Conservation (phyloP, 2,329 filamentous ascomycete genomes). For the Aureobasidium sp. region DNA sequence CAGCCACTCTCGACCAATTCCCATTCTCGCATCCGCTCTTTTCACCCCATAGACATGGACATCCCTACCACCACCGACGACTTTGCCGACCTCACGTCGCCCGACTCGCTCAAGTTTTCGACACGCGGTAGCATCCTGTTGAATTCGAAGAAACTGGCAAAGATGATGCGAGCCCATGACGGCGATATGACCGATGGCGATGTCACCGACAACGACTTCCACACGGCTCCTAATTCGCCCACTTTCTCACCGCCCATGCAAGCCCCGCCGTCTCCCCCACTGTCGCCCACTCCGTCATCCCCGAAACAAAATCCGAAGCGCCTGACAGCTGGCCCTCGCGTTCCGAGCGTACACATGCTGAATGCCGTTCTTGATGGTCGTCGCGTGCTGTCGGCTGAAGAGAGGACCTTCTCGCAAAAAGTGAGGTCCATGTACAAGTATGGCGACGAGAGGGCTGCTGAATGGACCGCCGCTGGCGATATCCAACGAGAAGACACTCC, state of each 20-base stretch:
- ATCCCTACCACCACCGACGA: slow-evolving; percentile 44
- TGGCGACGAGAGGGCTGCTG: slow-evolving; percentile 46
- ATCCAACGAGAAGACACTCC: slow-evolving; percentile 12
- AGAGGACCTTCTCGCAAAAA: slow-evolving; percentile 53
- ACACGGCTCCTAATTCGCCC: slow-evolving; percentile 6
- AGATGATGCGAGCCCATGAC: slow-evolving; percentile 20
- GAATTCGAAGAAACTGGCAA: slow-evolving; percentile 37
- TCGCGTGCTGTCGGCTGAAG: slow-evolving; percentile 53
- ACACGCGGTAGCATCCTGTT: slow-evolving; percentile 52
- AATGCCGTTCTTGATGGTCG: slow-evolving; percentile 25
- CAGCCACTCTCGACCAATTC: slow-evolving; percentile 1
- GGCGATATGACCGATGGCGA: slow-evolving; percentile 9
- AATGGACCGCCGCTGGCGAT: slow-evolving; percentile 26
- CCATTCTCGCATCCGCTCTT: slow-evolving; percentile 24
- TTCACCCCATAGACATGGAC: slow-evolving; percentile 43
- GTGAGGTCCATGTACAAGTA: slow-evolving; percentile 57
- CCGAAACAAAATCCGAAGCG: slow-evolving; percentile 10
- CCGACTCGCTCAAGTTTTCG: slow-evolving; percentile 48
- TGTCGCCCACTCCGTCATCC: neutral
- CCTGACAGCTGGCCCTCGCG: slow-evolving; percentile 23
- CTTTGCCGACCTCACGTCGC: slow-evolving; percentile 42
- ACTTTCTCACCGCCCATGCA: neutral
- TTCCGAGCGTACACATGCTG: slow-evolving; percentile 28
- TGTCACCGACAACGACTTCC: slow-evolving; percentile 1
- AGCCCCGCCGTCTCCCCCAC: neutral